Conservation (phyloP, 495 filamentous ascomycete genomes). For the Xylaria bambusicola region DNA sequence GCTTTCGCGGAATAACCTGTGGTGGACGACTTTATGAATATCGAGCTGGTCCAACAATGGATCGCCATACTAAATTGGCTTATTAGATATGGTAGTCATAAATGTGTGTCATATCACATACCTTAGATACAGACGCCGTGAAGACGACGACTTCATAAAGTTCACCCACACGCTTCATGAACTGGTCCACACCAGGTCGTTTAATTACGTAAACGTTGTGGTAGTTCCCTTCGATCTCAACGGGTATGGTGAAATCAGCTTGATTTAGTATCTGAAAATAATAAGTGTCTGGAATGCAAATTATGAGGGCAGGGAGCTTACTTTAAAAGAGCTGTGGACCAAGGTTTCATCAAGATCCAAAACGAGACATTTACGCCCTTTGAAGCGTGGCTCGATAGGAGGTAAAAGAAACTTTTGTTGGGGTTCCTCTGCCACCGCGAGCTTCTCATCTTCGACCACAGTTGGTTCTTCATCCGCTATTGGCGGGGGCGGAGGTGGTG, state of each 20-base stretch:
- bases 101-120: slow-evolving; percentile 44
- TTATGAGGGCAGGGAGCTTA: slow-evolving; percentile 39
- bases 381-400: slow-evolving; percentile 72
- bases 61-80: slow-evolving; percentile 77
- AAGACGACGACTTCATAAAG: slow-evolving; percentile 99
- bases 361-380: slow-evolving; percentile 90
- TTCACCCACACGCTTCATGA: slow-evolving; percentile 98
- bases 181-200: slow-evolving; percentile 92
- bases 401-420: slow-evolving; percentile 76
- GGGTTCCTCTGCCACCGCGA: slow-evolving; percentile 42
- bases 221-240: slow-evolving; percentile 98
- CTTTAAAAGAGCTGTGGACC: slow-evolving; percentile 99
- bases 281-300: background rate
- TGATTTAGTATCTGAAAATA: slow-evolving; percentile 82
- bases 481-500: slow-evolving; percentile 56
- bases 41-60: slow-evolving; percentile 95
- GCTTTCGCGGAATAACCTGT: slow-evolving; percentile 94
- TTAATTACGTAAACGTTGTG: slow-evolving; percentile 99
- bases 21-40: slow-evolving; percentile 95
- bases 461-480: slow-evolving; percentile 27
- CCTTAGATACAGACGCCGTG: slow-evolving; percentile 98
- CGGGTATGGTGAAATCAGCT: slow-evolving; percentile 98
- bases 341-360: slow-evolving; percentile 97
- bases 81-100: background rate
- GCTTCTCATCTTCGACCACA: slow-evolving; percentile 33